These are phyloP conservation scores for Epichloe bromicola DNA, from an alignment of 2,329 filamentous ascomycete species.

Conservation along the genomic window DNA sequence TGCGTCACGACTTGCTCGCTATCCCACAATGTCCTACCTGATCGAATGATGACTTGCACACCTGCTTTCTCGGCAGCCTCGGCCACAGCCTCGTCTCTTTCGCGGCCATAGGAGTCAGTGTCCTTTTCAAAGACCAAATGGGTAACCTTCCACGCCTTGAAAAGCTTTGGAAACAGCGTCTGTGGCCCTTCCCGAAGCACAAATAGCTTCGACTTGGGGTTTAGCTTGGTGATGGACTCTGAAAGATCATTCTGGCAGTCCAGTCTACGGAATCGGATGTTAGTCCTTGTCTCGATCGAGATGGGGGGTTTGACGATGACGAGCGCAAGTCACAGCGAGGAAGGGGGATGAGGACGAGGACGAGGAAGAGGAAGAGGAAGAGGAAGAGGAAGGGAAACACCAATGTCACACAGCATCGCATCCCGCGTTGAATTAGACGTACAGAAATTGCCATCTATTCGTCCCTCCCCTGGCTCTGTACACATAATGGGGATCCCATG, in stretches of 20 bases:
- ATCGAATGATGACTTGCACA: constrained; percentile 51
- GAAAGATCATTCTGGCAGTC: constrained; percentile 65
- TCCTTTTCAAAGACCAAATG: constrained; percentile 72
- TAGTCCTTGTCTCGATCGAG: neutral
- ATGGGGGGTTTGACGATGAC: neutral
- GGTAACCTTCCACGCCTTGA: constrained; percentile 60
- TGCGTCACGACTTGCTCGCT: constrained; percentile 53
- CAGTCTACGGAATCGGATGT: constrained; percentile 29
- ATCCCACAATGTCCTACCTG: constrained; percentile 61
- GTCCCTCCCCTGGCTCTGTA: constrained; percentile 56
- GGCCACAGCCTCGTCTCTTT: constrained; percentile 47
- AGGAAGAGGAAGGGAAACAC: neutral
- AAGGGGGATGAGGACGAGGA: too few species aligned
- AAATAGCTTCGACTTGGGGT: constrained; percentile 56
- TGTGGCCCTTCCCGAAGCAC: constrained; percentile 61
- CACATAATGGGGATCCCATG: constrained; percentile 72
- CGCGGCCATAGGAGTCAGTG: constrained; percentile 57
- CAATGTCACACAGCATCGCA: neutral
- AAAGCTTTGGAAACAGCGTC: constrained; percentile 57
- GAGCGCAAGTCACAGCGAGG: neutral
- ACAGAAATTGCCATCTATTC: constrained; percentile 65
- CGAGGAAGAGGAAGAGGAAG: neutral
- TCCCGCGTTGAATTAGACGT: constrained; percentile 10
- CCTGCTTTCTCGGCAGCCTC: constrained; percentile 49
- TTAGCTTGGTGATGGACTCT: constrained; percentile 52